Evolutionary conservation across 345 rosid genomes (phyloP).

Genomic region (Salix viminalis): DNA sequence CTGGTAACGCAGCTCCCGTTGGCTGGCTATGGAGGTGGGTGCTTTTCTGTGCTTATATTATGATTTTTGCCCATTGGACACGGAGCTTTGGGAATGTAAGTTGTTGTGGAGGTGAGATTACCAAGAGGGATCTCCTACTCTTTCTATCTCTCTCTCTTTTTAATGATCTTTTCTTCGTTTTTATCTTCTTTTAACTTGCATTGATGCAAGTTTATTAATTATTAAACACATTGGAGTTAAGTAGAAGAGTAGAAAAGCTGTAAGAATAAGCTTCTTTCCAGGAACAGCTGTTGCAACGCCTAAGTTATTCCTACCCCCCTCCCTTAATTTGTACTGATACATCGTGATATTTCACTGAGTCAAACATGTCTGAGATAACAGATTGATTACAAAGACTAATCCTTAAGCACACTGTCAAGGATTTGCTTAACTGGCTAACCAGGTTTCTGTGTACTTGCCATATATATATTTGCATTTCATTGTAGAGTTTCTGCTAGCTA

Average conservation of each 20-base stretch:
- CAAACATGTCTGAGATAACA: neutral
- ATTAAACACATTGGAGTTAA: slow-evolving; percentile 22
- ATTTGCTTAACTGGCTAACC: neutral
- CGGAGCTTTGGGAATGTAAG: slow-evolving; percentile 42
- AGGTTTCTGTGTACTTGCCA: neutral
- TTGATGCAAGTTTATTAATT: slow-evolving; percentile 20
- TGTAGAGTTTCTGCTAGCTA: neutral
- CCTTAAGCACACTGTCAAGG: neutral
- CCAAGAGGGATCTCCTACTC: slow-evolving; percentile 26
- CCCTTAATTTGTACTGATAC: neutral
- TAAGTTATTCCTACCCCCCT: neutral
- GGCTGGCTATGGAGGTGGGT: slow-evolving; percentile 10
- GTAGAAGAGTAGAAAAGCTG: neutral
- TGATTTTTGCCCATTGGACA: slow-evolving; percentile 21
- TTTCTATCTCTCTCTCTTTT: neutral
- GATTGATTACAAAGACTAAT: neutral
- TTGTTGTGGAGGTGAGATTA: slow-evolving; percentile 25
- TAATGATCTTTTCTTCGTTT: neutral
- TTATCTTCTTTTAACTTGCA: slow-evolving; percentile 9
- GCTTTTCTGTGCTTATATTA: slow-evolving; percentile 8
- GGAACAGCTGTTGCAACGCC: slow-evolving; percentile 6
- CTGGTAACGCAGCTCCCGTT: slow-evolving; percentile 3
- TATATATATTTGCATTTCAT: neutral
- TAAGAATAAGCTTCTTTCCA: neutral
- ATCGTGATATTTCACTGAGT: neutral